Evolutionary conservation across 768 basidiomycete genomes (phyloP).

Genomic region (Pholiota microspora): DNA sequence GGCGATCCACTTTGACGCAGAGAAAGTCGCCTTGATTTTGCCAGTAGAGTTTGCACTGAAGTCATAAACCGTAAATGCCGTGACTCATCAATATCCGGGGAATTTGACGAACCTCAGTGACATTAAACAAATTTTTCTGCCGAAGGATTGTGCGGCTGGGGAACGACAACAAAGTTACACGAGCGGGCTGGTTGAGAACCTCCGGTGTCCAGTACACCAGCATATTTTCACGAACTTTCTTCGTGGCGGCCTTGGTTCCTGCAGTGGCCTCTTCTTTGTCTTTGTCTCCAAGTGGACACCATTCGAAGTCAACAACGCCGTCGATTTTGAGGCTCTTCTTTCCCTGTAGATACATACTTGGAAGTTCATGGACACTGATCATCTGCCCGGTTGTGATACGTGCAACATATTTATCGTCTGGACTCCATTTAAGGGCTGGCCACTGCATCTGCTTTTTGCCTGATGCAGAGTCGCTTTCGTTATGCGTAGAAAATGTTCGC

Average conservation of each 20-base stretch:
- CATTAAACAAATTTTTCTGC: constrained; percentile 97
- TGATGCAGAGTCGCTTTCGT: constrained; percentile 54
- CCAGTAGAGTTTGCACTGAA: constrained; percentile 95
- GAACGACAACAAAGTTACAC: constrained; percentile 90
- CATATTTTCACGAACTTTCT: constrained; percentile 85
- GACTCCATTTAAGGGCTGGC: constrained; percentile 97
- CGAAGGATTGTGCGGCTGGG: constrained; percentile 82
- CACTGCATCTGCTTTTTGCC: constrained; percentile 86
- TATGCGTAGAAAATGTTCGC: constrained; percentile 79
- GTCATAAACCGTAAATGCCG: neutral
- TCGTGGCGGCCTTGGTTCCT: constrained; percentile 44
- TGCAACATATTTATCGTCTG: constrained; percentile 93
- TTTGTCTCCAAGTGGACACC: constrained; percentile 92
- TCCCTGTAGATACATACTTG: constrained; percentile 89
- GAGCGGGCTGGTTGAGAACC: constrained; percentile 92
- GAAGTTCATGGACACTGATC: constrained; percentile 96
- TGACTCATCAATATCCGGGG: constrained; percentile 1
- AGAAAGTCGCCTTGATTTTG: constrained; percentile 98
- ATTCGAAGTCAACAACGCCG: constrained; percentile 97
- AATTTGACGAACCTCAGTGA: constrained; percentile 71
- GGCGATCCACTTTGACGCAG: constrained; percentile 98
- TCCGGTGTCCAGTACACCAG: constrained; percentile 98
- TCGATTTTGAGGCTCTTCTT: constrained; percentile 98
- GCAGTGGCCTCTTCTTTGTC: constrained; percentile 56
- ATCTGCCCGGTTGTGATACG: constrained; percentile 86